Evolutionary conservation across 2,329 filamentous ascomycete genomes (phyloP), one percentile per base, ranked within the genome.

Genomic region (Didymella arachidicola): DNA sequence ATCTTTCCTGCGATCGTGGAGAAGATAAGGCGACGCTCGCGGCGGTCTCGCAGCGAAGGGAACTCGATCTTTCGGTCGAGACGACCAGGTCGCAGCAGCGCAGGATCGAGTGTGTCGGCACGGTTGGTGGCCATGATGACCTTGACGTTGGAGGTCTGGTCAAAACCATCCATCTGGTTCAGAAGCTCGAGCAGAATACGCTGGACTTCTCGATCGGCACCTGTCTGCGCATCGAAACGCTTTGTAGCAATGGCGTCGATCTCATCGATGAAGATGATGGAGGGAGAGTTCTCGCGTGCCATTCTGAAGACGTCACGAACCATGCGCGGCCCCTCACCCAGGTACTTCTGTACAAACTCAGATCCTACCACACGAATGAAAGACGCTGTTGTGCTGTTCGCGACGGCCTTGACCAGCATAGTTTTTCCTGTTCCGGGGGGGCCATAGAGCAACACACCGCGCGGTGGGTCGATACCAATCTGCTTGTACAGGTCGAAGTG

Each of bases 121-220:
- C 95, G 90, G 83, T 99, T 99, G 68, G 95, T 99, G 67, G 95
- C 95, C 95, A 99, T 99, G 82, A 99, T 99, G 77, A 99, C 95
- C 83, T 99, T 99, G 80, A 99, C 95, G 79, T 99, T 99, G 77
- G 92, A 91, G 0, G 93, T 97, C 80, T 99, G 95, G 79, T 99
- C 95, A 82, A 99, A 99, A 66, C 95, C 95, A 77, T 99, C 95
- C 95, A 99, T 99, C 81, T 99, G 95, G 82, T 99, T 99, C 65
- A 99, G 89, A 67, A 99, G 83, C 79, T 99, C 95, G 60, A 99
- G 89, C 59, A 99, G 84, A 73, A 99, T 99, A 85, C 95, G 94
- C 82, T 99, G 95, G 16, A 99, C 95, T 80, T 99, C 95, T 81
- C 95, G 88, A 76, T 99, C 95, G 66, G 95, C 95, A 78, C 95